phyloP scores from a whole-genome alignment of 495 filamentous ascomycete species.

The Aspergillus egyptiacus region DNA sequence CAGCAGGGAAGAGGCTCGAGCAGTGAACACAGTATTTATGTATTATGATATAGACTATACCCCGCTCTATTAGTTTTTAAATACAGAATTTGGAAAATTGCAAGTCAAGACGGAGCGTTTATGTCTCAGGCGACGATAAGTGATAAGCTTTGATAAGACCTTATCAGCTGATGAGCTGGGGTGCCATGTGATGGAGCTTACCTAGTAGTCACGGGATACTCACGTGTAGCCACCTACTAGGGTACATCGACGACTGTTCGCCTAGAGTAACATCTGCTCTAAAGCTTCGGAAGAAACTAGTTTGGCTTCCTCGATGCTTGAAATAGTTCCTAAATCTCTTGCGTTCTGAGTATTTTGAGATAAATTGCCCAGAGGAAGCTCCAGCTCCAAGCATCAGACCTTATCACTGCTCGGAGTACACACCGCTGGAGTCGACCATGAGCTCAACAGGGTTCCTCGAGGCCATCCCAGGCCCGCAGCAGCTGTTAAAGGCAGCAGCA shows the following conservation, averaged over 20 bases:
- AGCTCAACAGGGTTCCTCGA: constrained; percentile 13
- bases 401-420: not conserved
- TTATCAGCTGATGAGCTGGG: not conserved
- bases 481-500: constrained; percentile 34
- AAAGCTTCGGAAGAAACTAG: not conserved
- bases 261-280: not conserved
- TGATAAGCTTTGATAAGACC: not conserved
- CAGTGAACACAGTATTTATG: not conserved
- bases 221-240: not conserved
- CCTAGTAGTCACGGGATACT: not conserved
- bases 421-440: not conserved
- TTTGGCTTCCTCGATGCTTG: not conserved
- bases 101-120: too few relatives aligned
- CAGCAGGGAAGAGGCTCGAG: constrained; percentile 4
- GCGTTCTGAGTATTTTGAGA: not conserved
- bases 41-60: not conserved
- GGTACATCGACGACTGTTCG: too few relatives aligned
- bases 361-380: not conserved
- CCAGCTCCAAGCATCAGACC: not conserved
- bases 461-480: constrained; percentile 36
- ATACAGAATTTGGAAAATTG: not conserved
- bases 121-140: too few relatives aligned
- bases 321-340: not conserved
- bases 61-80: not conserved
- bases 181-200: not conserved